Conservation (phyloP, 345 rosid genomes). For the Garcia nutans region DNA sequence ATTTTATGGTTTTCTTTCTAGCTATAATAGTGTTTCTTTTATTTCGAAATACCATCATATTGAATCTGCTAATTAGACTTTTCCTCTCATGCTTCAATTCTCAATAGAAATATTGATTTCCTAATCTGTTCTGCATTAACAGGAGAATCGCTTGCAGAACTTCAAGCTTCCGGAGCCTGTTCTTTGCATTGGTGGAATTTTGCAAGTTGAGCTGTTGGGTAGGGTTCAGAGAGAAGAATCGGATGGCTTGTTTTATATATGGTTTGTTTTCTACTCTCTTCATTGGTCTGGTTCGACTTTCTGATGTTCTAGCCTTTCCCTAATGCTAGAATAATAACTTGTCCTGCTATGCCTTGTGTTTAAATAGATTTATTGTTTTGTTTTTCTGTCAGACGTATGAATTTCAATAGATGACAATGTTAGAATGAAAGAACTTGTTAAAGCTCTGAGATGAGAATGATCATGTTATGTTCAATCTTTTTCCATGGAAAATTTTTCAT, state of each 20-base stretch:
- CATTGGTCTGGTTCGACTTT: neutral
- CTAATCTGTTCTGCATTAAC: constrained; percentile 26
- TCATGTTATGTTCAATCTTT: no score
- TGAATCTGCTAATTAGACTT: neutral
- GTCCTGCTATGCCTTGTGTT: neutral
- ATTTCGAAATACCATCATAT: neutral
- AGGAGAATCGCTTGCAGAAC: constrained; percentile 72
- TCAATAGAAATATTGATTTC: neutral
- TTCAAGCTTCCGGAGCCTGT: constrained; percentile 88
- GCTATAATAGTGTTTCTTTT: neutral
- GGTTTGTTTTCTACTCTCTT: constrained; percentile 44
- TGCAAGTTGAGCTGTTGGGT: constrained; percentile 79
- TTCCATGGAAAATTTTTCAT: neutral
- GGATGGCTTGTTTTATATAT: constrained; percentile 80
- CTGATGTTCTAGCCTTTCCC: neutral
- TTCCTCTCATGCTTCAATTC: neutral
- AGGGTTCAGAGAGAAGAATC: constrained; percentile 82
- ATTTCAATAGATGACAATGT: neutral
- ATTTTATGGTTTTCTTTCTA: neutral
- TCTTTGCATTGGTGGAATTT: constrained; percentile 76
- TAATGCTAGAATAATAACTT: no score
- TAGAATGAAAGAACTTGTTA: neutral
- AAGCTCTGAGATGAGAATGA: neutral
- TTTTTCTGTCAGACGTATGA: neutral
- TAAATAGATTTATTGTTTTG: neutral